Conservation (phyloP, 75 land plant genomes). For the Selaginella moellendorffii region DNA sequence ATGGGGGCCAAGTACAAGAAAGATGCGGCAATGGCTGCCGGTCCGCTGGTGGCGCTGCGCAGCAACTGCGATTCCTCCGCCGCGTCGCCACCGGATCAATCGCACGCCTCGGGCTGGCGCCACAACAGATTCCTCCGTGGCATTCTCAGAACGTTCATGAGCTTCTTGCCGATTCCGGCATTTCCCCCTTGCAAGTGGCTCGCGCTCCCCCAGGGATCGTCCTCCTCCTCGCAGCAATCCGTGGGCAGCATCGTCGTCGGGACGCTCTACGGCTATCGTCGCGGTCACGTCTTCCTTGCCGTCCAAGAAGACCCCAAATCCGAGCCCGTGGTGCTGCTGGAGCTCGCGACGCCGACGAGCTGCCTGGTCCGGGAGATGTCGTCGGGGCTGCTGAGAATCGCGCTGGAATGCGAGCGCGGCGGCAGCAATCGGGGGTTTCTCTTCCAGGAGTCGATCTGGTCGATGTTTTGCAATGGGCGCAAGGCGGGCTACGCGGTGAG, state of each 20-base stretch:
- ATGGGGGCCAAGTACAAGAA: too few species aligned
- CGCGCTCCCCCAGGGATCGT: too few species aligned
- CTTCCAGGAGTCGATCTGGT: conserved; percentile 18
- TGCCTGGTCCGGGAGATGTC: conserved; percentile 63
- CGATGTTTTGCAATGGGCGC: conserved; percentile 27
- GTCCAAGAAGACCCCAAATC: conserved; percentile 46
- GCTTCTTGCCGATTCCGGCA: too few species aligned
- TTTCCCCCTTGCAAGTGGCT: too few species aligned
- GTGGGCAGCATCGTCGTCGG: conserved; percentile 45
- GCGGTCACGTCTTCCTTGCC: conserved; percentile 60
- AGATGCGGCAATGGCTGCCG: too few species aligned
- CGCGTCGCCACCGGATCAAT: too few species aligned
- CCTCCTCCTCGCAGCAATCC: too few species aligned
- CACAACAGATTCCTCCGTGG: too few species aligned
- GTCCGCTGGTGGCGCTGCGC: too few species aligned
- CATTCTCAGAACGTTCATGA: too few species aligned
- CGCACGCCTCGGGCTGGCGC: too few species aligned
- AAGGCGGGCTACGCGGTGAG: conserved; percentile 19
- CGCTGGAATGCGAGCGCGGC: conserved; percentile 56
- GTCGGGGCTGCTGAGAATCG: conserved; percentile 60
- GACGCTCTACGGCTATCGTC: conserved; percentile 52
- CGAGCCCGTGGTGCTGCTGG: conserved; percentile 37
- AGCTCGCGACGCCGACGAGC: conserved; percentile 54
- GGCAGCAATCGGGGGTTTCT: background rate
- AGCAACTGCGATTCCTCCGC: too few species aligned